Base-by-base conservation (phyloP, 2,329 filamentous ascomycete species). In the Pezicula radicicola region DNA sequence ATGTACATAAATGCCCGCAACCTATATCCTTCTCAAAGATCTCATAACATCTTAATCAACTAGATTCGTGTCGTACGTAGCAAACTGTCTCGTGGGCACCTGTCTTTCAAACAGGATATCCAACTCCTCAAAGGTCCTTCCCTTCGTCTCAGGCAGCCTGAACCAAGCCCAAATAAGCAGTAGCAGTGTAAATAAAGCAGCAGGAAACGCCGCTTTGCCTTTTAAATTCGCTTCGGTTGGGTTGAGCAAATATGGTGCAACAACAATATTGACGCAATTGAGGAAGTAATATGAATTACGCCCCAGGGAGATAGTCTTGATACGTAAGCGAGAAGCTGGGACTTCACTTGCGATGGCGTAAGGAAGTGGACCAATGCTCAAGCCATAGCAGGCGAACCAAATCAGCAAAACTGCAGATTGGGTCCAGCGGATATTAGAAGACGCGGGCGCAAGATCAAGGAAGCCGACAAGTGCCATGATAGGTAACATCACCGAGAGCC, bases 231-330 rank as follows among this genome's bases (percentile, higher is more conserved):
- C 37, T 10, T 33, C 33, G 3, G 25, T 42, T 1, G 49, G 49
- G 25, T 51, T 51, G 12, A 51, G 18, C 19, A 51, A n/a, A 21
- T 50, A 50, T 5, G 91, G 91, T 0, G 89, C 92, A 39, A 95
- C 70, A 4, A 94, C 85, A 48, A 83, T 85, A 64, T 84, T 88
- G 62, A 94, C 72, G 60, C 95, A 94, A 58, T 80, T 86, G 46
- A 94, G 72, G 63, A 92, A 92, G 75, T 78, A 80, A 50, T 18
- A 25, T 42, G 90, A 73, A 60, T 88, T 87, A 50, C 90, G 85
- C 2, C 88, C 89, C 3, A 95, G 78, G 1, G 92, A 90, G 21
- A 95, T 87, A 0, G 91, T 95, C 76, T 95, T 95, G 74, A 93
- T 91, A 65, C 91, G 87, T 37, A 96, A 77, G 2, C 91, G 81